Base-by-base conservation (phyloP, 176 grass and related monocot species). In the Oryza glaberrima region DNA sequence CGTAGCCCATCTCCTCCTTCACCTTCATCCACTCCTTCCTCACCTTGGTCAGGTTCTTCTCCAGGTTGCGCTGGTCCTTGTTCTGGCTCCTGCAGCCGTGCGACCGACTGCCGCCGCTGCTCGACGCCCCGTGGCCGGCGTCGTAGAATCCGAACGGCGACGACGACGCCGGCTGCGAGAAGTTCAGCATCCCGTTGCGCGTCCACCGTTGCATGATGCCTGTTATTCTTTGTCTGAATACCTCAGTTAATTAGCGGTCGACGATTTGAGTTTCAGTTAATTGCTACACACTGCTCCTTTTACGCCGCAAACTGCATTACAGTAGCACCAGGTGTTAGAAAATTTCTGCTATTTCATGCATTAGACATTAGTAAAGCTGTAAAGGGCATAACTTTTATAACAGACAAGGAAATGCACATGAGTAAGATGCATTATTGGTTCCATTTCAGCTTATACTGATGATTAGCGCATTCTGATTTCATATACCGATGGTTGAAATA, bases 1-100 rank as follows among this genome's bases (percentile, higher is more conserved):
- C 92, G 46, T 94, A 89, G 11, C 89, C 86, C 86, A 94, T 91
- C 86, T 94, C 92, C 76, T 94, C 86, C 77, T 94, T 94, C 47
- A 94, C 86, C 80, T 94, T 86, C 86, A 75, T 82, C 92, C 92
- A 94, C 54, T 94, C 92, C 73, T 94, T 91, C 35, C 86, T 88
- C 72, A 91, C 92, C 89, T 89, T 91, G 70, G 34, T 88, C 69
- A 94, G 72, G 77, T 85, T 90, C 86, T 40, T 92, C 84, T 89
- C 88, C 45, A 90, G 66, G 45, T 80, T 88, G 47, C 85, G 88
- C 56, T 84, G 82, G 45, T 88, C 88, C 71, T 90, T 95, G 43
- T 41, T 77, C 26, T 84, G 87, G 75, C 69, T 77, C 48, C 70
- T 67, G 73, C 84, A 70, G 17, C 84, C 19, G 40, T 72, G 84